phyloP scores from a whole-genome alignment of 768 basidiomycete species.

The Rhizopogon sp. region DNA sequence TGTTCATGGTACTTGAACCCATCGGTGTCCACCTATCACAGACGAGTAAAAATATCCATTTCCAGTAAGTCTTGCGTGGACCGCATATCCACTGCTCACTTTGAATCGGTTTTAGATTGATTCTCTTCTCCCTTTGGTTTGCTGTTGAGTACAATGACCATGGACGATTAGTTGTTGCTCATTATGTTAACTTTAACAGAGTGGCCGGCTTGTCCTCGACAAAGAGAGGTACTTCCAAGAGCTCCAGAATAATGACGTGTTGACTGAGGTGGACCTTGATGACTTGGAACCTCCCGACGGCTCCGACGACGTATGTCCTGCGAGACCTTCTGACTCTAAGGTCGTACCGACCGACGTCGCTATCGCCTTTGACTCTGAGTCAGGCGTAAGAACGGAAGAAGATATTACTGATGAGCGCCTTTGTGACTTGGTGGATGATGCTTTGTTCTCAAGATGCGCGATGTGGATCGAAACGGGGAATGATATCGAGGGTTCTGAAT shows the following conservation, averaged over 20 bases:
- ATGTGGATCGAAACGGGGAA: no score
- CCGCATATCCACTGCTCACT: background rate
- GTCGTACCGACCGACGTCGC: background rate
- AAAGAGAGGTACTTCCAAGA: background rate
- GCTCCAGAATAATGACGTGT: background rate
- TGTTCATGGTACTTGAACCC: conserved; percentile 15
- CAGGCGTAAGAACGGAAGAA: background rate
- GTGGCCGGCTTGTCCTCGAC: background rate
- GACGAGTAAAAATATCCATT: conserved; percentile 16
- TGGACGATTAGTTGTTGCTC: background rate
- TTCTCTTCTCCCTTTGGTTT: background rate
- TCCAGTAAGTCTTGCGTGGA: conserved; percentile 11
- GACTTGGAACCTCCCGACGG: background rate
- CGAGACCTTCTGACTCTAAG: background rate
- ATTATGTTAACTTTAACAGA: background rate
- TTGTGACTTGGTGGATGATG: background rate
- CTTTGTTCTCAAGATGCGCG: no score
- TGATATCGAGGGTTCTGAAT: no score
- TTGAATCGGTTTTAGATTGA: background rate
- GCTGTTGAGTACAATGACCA: background rate
- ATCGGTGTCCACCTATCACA: conserved; percentile 6
- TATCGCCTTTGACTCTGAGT: background rate
- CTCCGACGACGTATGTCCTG: background rate
- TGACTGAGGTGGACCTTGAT: background rate
- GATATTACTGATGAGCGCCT: background rate